Percentiles rank a stretch among this genome's conserved stretches.
These are phyloP conservation scores for Salix udensis DNA, from an alignment of 345 rosid species.

Conservation along the genomic window DNA sequence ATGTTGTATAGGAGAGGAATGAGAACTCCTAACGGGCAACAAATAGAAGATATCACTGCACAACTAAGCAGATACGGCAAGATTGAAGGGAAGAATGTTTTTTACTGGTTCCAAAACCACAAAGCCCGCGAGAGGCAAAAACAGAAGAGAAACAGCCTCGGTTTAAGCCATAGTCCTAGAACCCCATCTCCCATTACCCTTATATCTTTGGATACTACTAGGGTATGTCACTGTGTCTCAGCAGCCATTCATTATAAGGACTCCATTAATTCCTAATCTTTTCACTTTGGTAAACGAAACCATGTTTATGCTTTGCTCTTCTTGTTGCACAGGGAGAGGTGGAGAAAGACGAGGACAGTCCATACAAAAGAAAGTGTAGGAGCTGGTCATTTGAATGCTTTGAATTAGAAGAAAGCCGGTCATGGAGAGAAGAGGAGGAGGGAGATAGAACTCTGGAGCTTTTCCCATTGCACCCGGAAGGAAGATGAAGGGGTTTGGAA, in stretches of 20 bases:
- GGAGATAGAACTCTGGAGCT: conserved; percentile 82
- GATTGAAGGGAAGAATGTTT: conserved; percentile 96
- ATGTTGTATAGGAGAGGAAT: conserved; percentile 82
- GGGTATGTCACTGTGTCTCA: conserved; percentile 37
- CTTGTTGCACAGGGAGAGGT: conserved; percentile 31
- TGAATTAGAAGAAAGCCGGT: conserved; percentile 43
- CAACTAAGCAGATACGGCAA: conserved; percentile 81
- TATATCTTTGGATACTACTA: conserved; percentile 41
- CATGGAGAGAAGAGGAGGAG: conserved; percentile 34
- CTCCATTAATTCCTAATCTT: not conserved
- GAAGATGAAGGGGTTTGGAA: conserved; percentile 35
- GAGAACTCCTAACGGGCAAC: conserved; percentile 93
- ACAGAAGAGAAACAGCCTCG: conserved; percentile 74
- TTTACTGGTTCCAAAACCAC: conserved; percentile 98
- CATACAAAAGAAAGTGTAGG: conserved; percentile 80
- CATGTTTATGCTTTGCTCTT: not conserved
- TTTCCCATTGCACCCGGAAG: conserved; percentile 95
- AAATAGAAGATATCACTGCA: conserved; percentile 82
- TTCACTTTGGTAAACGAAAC: not conserved
- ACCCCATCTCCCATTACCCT: conserved; percentile 33
- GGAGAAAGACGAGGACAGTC: conserved; percentile 50
- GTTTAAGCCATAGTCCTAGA: conserved; percentile 46
- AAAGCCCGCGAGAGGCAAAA: conserved; percentile 99
- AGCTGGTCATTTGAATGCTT: conserved; percentile 75
- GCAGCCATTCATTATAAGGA: not conserved